phyloP scores from a whole-genome alignment of 2,329 filamentous ascomycete genomes.

The Ilyonectria robusta region DNA sequence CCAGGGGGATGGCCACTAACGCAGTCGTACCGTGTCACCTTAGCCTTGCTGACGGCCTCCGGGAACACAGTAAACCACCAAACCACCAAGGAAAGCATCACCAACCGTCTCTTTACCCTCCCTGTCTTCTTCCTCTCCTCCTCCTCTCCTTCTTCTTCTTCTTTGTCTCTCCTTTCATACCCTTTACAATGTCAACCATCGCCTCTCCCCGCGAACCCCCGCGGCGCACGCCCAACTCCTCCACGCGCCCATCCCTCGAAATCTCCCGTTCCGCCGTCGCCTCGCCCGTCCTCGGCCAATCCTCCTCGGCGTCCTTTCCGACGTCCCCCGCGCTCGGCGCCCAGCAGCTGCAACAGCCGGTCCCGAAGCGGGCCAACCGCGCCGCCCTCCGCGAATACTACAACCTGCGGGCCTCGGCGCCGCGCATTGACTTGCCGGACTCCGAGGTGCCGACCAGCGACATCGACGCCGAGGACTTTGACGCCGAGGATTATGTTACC shows the following conservation, averaged over 20 bases:
- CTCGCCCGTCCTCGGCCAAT: constrained; percentile 61
- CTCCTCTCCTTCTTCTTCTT: background rate
- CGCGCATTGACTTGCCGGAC: constrained; percentile 60
- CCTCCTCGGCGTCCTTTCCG: constrained; percentile 30
- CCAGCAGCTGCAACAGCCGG: constrained; percentile 55
- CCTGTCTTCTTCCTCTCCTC: background rate
- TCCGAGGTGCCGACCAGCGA: constrained; percentile 77
- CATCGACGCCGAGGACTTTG: constrained; percentile 81
- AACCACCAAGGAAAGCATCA: constrained; percentile 4
- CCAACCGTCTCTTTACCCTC: background rate
- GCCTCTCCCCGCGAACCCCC: constrained; percentile 73
- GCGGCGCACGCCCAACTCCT: constrained; percentile 77
- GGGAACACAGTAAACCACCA: background rate
- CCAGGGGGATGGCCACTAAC: constrained; percentile 34
- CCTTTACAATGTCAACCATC: constrained; percentile 72
- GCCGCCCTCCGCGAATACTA: constrained; percentile 95
- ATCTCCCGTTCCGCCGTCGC: constrained; percentile 70
- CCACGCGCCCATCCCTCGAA: constrained; percentile 82
- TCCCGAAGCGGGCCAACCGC: constrained; percentile 76
- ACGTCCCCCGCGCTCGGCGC: constrained; percentile 7
- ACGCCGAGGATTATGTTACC: constrained; percentile 78
- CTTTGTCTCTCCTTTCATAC: constrained; percentile 47
- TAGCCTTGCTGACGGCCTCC: background rate
- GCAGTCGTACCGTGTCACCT: constrained; percentile 36
- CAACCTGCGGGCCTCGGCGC: constrained; percentile 72